Evolutionary conservation across 352 stramenopile species (phyloP).

Genomic region (Phytopythium vexans): DNA sequence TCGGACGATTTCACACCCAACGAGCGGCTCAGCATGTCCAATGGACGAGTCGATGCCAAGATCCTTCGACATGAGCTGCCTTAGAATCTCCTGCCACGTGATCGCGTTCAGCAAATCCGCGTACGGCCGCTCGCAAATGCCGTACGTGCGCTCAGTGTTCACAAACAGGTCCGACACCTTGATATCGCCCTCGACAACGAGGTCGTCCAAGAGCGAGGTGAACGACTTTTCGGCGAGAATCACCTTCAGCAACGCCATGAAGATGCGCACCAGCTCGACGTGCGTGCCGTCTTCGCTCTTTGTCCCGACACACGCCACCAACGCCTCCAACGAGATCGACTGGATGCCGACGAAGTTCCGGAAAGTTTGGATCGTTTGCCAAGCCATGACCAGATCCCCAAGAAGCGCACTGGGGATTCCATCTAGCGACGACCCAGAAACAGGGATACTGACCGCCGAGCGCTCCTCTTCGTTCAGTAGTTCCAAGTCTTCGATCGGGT

Average conservation of each 20-base stretch:
- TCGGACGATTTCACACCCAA: slow-evolving; percentile 77
- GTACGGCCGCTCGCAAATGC: slow-evolving; percentile 64
- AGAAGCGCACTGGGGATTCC: slow-evolving; percentile 54
- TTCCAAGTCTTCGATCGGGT: slow-evolving; percentile 69
- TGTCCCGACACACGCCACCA: slow-evolving; percentile 49
- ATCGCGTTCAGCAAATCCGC: slow-evolving; percentile 73
- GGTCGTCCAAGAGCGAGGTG: slow-evolving; percentile 67
- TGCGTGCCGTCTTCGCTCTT: slow-evolving; percentile 39
- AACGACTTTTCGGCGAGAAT: slow-evolving; percentile 81
- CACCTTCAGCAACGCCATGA: slow-evolving; percentile 65
- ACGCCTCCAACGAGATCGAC: slow-evolving; percentile 55
- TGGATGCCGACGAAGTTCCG: slow-evolving; percentile 64
- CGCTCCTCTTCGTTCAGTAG: slow-evolving; percentile 38
- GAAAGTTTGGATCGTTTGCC: slow-evolving; percentile 77
- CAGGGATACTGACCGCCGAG: slow-evolving; percentile 24
- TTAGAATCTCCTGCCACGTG: slow-evolving; percentile 85
- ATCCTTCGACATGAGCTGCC: slow-evolving; percentile 80
- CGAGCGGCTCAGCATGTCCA: slow-evolving; percentile 63
- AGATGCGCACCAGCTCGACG: slow-evolving; percentile 56
- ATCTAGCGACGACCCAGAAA: slow-evolving; percentile 36
- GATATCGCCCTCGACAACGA: slow-evolving; percentile 78
- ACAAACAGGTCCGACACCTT: slow-evolving; percentile 78
- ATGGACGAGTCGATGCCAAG: slow-evolving; percentile 72
- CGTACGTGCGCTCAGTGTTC: slow-evolving; percentile 69
- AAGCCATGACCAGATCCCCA: slow-evolving; percentile 75